Evolutionary conservation across 73 alveolate genomes (phyloP), one percentile per base, ranked within the genome.

Genomic region (Uronychia setigera): DNA sequence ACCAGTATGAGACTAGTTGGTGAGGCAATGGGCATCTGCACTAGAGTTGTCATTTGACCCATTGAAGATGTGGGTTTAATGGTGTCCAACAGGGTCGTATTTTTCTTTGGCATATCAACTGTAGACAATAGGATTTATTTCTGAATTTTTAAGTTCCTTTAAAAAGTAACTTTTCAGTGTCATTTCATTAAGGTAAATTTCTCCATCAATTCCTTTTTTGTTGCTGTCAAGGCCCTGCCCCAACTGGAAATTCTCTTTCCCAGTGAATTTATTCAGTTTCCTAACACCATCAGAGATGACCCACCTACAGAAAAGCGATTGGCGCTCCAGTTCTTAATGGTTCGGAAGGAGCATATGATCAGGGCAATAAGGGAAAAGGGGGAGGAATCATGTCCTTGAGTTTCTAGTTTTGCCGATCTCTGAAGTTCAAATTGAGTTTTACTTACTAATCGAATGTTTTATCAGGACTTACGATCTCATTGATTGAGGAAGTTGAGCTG

Each of bases 1-100:
- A 1, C 80, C 59, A 26, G 85, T 86, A 25, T 34, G 78, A 33
- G 67, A 75, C 78, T 31, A 67, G 58, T 83, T 74, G 59, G 79
- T 77, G 31, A 26, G 34, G 58, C 58, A 60, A 33, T 1, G 90
- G 34, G 80, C 29, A 26, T 26, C 35, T 11, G 31, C 60, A 26
- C 26, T n/a, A 14, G 80, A 26, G 27, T 35, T 35, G 77, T 25
- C 85, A 75, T 26, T n/a, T n/a, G n/a, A 59, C 79, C 26, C 26
- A n/a, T 28, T 31, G 67, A 46, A 46, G n/a, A 46, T 19, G 67
- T 46, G 67, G 19, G 67, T 19, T 19, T 46, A 19, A 46, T 11
- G 67, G 19, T 46, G 67, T 19, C 67, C 67, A 46, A 46, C 19
- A 46, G 67, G 67, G 19, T 46, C 19, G 19, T 46, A 46, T 11